Evolutionary conservation across 768 basidiomycete genomes (phyloP), one percentile per base, ranked within the genome.

Genomic region (Hirschioporus abietinus): DNA sequence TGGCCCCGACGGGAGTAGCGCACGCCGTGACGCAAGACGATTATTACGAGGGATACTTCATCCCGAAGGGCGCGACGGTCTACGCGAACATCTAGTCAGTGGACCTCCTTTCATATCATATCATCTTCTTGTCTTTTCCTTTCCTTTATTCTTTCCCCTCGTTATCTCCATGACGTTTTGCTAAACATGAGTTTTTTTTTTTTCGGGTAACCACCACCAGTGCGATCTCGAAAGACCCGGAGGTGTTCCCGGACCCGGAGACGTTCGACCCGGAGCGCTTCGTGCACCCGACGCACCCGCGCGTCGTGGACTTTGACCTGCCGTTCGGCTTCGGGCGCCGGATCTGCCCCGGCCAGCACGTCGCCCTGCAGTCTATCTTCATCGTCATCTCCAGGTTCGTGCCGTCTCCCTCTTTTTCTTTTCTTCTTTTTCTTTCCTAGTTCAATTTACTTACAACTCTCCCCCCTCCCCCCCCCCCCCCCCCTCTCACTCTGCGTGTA

Each of bases 81-180:
- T 27, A 75, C 52, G 72, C 67, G 1, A 72, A 76, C 67, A 64
- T 74, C 24, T 76, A 75, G 76, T 61, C 6, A 5, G 60, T n/a
- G n/a, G n/a, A n/a, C n/a, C n/a, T n/a, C n/a, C n/a, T n/a, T n/a
- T n/a, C n/a, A n/a, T n/a, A n/a, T n/a, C n/a, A n/a, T n/a, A n/a
- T n/a, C n/a, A n/a, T n/a, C n/a, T n/a, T n/a, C n/a, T n/a, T n/a
- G n/a, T n/a, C n/a, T n/a, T n/a, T n/a, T n/a, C n/a, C n/a, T n/a
- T n/a, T 30, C 30, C 30, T 30, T 8, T 30, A 30, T 30, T 30
- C 30, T 30, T 30, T 30, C 8, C 2, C 30, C 30, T n/a, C n/a
- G n/a, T n/a, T n/a, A n/a, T n/a, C n/a, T n/a, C n/a, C n/a, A n/a
- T n/a, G n/a, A n/a, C n/a, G n/a, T n/a, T n/a, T n/a, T n/a, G n/a